A percentile compares a stretch with the other conserved stretches of the same genome.
Evolutionary conservation across 2,329 filamentous ascomycete genomes (phyloP).

Genomic region (Orbilia ellipsospora): DNA sequence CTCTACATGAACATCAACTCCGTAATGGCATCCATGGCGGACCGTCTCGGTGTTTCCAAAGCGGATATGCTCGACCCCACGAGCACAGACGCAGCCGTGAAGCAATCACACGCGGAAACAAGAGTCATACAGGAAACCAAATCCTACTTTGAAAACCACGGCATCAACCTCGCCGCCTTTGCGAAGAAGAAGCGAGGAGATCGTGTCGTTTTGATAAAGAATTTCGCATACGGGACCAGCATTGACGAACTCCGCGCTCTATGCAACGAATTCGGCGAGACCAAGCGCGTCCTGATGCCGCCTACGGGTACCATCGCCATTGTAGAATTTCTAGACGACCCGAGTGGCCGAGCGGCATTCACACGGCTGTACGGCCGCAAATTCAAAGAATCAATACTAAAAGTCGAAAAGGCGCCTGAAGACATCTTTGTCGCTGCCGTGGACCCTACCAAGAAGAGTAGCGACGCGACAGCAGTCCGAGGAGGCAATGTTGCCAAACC

Average conservation of each 20-base stretch:
- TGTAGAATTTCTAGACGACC: conserved; percentile 82
- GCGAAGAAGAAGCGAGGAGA: conserved; percentile 86
- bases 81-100: conserved; percentile 90
- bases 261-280: conserved; percentile 85
- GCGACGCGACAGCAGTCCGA: conserved; percentile 63
- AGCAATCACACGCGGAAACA: conserved; percentile 96
- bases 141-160: conserved; percentile 85
- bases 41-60: conserved; percentile 88
- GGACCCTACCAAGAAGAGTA: conserved; percentile 52
- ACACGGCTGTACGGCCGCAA: conserved; percentile 86
- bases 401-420: conserved; percentile 91
- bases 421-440: conserved; percentile 72
- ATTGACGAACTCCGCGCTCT: conserved; percentile 80
- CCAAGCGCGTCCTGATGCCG: conserved; percentile 87
- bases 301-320: conserved; percentile 93
- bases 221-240: conserved; percentile 86
- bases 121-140: conserved; percentile 97
- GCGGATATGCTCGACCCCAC: conserved; percentile 94
- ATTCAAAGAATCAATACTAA: conserved; percentile 89
- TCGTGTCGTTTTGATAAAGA: conserved; percentile 89
- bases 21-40: conserved; percentile 88
- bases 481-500: conserved; percentile 47
- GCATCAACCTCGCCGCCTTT: conserved; percentile 91
- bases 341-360: conserved; percentile 85
- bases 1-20: conserved; percentile 96